These are phyloP conservation scores for Neofusicoccum ribis DNA, from an alignment of 2,329 filamentous ascomycete species.

Conservation along the genomic window DNA sequence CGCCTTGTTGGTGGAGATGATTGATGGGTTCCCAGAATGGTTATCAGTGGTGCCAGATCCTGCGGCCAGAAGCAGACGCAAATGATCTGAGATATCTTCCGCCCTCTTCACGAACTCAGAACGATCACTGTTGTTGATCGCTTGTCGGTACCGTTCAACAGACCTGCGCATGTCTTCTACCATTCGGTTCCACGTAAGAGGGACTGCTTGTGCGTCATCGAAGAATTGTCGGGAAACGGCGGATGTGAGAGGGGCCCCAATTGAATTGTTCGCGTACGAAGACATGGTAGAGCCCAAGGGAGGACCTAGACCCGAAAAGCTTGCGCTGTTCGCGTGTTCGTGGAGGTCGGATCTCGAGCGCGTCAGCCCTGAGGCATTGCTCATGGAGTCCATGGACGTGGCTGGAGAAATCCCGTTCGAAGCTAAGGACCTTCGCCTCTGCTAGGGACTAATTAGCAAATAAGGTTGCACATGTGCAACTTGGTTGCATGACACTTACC, in stretches of 20 bases:
- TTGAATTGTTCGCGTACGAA: constrained; percentile 55
- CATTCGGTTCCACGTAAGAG: constrained; percentile 84
- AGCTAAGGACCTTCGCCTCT: constrained; percentile 65
- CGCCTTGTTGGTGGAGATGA: constrained; percentile 97
- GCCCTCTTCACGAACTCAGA: constrained; percentile 90
- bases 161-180: constrained; percentile 91
- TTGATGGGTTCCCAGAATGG: constrained; percentile 97
- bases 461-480: constrained; percentile 27
- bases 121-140: constrained; percentile 78
- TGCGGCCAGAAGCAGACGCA: constrained; percentile 88
- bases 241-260: constrained; percentile 45
- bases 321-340: constrained; percentile 27
- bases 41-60: constrained; percentile 98
- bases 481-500: constrained; percentile 51
- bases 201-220: constrained; percentile 78
- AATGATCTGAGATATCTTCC: constrained; percentile 97
- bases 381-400: constrained; percentile 89
- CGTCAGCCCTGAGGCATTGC: constrained; percentile 56
- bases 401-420: constrained; percentile 77
- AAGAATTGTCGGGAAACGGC: constrained; percentile 80
- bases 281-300: constrained; percentile 54
- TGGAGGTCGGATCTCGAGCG: constrained; percentile 57
- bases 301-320: constrained; percentile 49
- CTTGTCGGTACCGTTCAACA: constrained; percentile 85
- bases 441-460: constrained; percentile 22